Evolutionary conservation across 148 eudicot genomes (phyloP).

Genomic region (Euryodendron excelsum): DNA sequence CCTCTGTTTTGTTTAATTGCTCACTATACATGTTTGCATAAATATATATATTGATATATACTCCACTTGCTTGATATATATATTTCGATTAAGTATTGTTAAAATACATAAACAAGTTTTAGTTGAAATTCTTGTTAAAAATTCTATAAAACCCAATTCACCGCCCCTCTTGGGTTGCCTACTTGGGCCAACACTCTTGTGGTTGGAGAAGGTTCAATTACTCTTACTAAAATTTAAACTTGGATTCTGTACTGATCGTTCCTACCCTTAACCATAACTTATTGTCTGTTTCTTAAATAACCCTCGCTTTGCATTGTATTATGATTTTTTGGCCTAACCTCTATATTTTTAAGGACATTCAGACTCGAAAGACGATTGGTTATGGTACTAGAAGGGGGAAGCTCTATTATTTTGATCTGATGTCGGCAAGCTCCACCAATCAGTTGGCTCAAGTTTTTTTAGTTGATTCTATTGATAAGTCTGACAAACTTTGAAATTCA

Average conservation of each 20-base stretch:
- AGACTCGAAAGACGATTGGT: slow-evolving; percentile 6
- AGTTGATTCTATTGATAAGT: neutral
- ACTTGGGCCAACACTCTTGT: neutral
- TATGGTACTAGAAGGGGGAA: slow-evolving; percentile 10
- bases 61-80: no score
- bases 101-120: no score
- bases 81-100: no score
- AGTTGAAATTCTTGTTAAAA: no score
- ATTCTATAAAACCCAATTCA: no score
- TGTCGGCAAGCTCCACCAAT: neutral
- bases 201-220: neutral
- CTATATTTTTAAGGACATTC: neutral
- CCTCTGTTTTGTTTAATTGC: no score
- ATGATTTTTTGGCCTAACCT: slow-evolving; percentile 1
- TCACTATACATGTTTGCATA: no score
- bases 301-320: neutral
- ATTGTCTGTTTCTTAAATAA: neutral
- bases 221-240: neutral
- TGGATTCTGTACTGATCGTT: neutral
- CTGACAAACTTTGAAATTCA: neutral
- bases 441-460: neutral
- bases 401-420: neutral
- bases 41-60: no score
- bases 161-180: no score
- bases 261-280: neutral